Conservation (phyloP, 441 rosid genomes). For the Lepidium campestre region DNA sequence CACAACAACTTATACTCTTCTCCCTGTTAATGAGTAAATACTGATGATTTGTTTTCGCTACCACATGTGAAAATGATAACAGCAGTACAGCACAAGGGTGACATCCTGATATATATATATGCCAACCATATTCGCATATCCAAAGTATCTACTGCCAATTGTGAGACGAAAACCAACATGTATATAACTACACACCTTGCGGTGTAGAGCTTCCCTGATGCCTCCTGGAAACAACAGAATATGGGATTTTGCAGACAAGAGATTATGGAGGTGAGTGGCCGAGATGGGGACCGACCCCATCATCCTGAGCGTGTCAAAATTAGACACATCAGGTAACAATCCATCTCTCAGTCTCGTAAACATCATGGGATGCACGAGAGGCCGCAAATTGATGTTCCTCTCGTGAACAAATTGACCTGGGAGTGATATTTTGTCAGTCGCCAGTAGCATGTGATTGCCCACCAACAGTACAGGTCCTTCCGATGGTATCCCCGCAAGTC, state of each 20-base stretch:
- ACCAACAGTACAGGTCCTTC: conserved; percentile 83
- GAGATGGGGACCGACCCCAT: conserved; percentile 93
- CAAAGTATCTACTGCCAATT: conserved; percentile 2
- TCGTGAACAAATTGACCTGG: conserved; percentile 40
- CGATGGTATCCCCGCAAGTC: conserved; percentile 73
- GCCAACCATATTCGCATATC: not conserved
- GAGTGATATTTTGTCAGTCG: conserved; percentile 54
- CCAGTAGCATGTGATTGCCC: conserved; percentile 81
- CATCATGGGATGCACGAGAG: conserved; percentile 72
- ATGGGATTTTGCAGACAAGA: conserved; percentile 70
- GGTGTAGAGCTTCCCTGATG: conserved; percentile 79
- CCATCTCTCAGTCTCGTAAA: conserved; percentile 45
- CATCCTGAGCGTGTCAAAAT: conserved; percentile 43
- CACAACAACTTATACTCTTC: conserved; percentile 84
- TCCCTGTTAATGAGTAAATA: conserved; percentile 42
- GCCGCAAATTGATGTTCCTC: conserved; percentile 68
- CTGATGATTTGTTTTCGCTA: not conserved
- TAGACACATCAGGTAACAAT: conserved; percentile 33
- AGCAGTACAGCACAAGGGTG: not conserved
- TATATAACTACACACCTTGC: conserved; percentile 49
- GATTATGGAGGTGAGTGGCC: conserved; percentile 51
- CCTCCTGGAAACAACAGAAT: conserved; percentile 87
- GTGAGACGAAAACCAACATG: not conserved
- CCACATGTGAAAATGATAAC: not conserved
- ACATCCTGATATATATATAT: not conserved